Evolutionary conservation across 2,329 filamentous ascomycete species (phyloP), one percentile per base, ranked within the genome.

Genomic region (Pyrenophora teres): DNA sequence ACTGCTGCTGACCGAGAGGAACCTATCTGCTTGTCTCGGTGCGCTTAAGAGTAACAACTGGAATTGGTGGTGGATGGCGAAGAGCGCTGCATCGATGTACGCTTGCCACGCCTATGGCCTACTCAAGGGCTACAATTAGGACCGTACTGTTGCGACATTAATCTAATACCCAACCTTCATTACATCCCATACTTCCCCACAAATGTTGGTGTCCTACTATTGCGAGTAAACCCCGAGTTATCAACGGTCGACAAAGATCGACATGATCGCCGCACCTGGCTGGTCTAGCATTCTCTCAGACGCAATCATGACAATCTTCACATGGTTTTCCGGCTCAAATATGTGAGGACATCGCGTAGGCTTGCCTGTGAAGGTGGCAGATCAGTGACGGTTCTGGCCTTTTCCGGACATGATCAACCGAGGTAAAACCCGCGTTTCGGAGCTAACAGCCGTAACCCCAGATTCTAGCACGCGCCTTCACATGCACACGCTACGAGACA

Each of bases 61-160:
- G 39, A 46, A 46, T 21, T 57, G 46, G 53, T 60, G 48, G 46
- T 52, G 38, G 46, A 10, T 60, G 12, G 27, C 25, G 13, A 47
- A 42, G 23, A 44, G 48, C 31, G 41, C 46, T 3, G 15, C 50
- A 5, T 50, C 21, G 30, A 37, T 60, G 4, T 59, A 51, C 38
- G 56, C 59, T 2, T 59, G 59, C 35, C 67, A 72, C 30, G 39
- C 58, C 10, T 72, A 70, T 49, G 66, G 54, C 1, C 35, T 66
- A 6, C 19, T 63, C 5, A 72, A 72, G 42, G 70, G 69, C 9
- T 71, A 67, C 18, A 57, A 44, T 19, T 70, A 61, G 47, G 21
- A 12, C 15, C 10, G 3, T n/a, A 33, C 27, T 12, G 10, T 4
- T 30, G 27, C 9, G 27, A 12, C 27, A 3, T 12, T 12, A 13